Percentiles rank a stretch among this genome's conserved stretches.
Conservation (phyloP, 768 basidiomycete genomes). For the Tulasnella sp. region DNA sequence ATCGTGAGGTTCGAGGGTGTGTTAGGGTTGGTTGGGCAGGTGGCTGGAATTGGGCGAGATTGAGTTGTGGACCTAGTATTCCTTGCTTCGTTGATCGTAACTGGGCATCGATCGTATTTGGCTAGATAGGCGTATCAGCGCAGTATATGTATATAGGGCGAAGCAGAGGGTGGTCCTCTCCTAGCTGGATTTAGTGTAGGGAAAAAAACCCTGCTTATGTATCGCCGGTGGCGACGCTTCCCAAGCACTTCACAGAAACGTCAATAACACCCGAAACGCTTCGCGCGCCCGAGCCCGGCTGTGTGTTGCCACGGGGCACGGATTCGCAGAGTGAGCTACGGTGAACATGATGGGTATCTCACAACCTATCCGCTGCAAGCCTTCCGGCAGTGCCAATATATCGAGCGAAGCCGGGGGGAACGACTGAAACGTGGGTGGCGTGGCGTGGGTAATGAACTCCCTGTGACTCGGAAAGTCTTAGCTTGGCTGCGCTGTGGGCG, state of each 20-base stretch:
- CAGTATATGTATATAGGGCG: neutral
- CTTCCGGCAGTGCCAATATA: neutral
- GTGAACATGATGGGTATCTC: neutral
- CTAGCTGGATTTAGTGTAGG: neutral
- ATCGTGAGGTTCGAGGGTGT: conserved; percentile 58
- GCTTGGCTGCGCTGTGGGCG: neutral
- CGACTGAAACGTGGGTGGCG: neutral
- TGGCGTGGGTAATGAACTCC: neutral
- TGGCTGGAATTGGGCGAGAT: neutral
- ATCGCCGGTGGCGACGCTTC: neutral
- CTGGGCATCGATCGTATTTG: neutral
- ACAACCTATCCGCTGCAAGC: neutral
- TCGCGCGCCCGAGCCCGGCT: neutral
- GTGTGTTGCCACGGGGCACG: neutral
- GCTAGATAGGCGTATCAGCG: neutral
- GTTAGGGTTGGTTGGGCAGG: conserved; percentile 44
- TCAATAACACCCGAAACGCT: neutral
- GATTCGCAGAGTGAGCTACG: neutral
- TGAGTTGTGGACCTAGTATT: neutral
- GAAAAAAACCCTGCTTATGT: neutral
- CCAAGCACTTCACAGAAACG: neutral
- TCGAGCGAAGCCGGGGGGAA: neutral
- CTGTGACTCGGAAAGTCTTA: neutral
- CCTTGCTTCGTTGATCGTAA: neutral
- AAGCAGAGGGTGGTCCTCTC: neutral